Base-by-base conservation (phyloP, 257 asterid species). In the Primulina eburnea region DNA sequence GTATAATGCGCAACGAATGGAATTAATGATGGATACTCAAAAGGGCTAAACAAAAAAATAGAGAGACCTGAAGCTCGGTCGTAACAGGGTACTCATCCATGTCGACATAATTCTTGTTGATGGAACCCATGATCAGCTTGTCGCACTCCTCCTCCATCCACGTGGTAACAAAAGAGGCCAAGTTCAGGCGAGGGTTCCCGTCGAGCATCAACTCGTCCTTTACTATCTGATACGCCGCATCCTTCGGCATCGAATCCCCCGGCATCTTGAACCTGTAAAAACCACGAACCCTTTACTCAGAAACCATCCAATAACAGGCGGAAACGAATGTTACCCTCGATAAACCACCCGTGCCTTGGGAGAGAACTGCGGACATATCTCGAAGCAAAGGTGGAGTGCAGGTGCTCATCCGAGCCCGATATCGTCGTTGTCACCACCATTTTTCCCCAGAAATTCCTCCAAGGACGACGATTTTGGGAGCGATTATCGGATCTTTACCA, bases 91-190 rank as follows among this genome's bases (percentile, higher is more conserved):
- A 87, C 69, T 81, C 92, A 79, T 87, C 92, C 92, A 89, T 89
- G 76, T 88, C 90, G 30, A 88, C 95, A 60, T 88, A 88, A 33
- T 89, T 89, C 86, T 89, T 89, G 60, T 85, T 89, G 9, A 84
- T 52, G 38, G 92, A 69, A 6, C 81, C 62, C 94, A 85, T 82
- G 18, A 89, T 85, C 30, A 89, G 90, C 69, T 82, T 82, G 32
- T 89, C 90, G 73, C 92, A 85, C 80, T 89, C 90, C 0, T 89
- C 91, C 80, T 89, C 96, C 95, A 89, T 89, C 96, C 90, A 89
- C 0, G 96, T 87, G 18, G 89, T 90, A 12, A 90, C 95, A 62
- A 87, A 90, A 0, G 96, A 90, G 1, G 96, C 96, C 73, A 90
- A 18, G 63, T 87, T 90, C 50, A 89, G 85, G 29, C 95, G 84